These are phyloP conservation scores for Podospora anserina DNA, from an alignment of 495 filamentous ascomycete genomes.

Conservation along the genomic window DNA sequence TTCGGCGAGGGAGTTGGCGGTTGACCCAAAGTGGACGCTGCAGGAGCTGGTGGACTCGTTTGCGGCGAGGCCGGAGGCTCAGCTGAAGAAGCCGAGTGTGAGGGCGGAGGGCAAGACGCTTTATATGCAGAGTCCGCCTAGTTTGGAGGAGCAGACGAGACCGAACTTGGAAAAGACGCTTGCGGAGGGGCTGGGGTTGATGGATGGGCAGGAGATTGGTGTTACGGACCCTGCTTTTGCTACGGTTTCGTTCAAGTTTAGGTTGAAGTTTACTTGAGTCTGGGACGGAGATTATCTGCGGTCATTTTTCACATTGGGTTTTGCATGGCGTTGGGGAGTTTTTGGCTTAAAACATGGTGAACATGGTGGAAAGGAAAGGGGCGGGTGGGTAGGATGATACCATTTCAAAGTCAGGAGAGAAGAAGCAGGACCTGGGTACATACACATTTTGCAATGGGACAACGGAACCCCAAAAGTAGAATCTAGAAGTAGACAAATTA, in stretches of 20 bases:
- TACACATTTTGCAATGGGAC: not conserved
- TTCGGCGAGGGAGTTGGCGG: conserved; percentile 65
- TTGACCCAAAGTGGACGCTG: conserved; percentile 70
- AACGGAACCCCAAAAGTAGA: not conserved
- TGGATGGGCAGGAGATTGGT: conserved; percentile 56
- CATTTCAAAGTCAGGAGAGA: not conserved
- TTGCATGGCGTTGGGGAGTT: conserved; percentile 17
- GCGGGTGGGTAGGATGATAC: not conserved
- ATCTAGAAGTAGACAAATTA: not conserved
- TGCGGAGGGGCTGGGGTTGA: conserved; percentile 45
- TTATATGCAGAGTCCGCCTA: conserved; percentile 81
- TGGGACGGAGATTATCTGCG: not conserved
- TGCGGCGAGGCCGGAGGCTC: conserved; percentile 76
- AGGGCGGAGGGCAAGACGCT: conserved; percentile 77
- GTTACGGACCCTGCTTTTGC: conserved; percentile 81
- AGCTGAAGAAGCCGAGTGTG: conserved; percentile 86
- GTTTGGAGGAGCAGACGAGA: conserved; percentile 75
- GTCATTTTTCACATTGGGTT: conserved; percentile 4
- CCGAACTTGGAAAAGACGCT: conserved; percentile 76
- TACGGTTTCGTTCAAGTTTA: conserved; percentile 67
- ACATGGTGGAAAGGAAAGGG: not conserved
- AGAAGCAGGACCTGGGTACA: not conserved
- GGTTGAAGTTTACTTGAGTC: conserved; percentile 45
- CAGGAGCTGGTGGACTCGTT: conserved; percentile 83
- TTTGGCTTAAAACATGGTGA: not conserved